phyloP scores from a whole-genome alignment of 2,329 filamentous ascomycete species.

The Ceratocystis diversiconidia region DNA sequence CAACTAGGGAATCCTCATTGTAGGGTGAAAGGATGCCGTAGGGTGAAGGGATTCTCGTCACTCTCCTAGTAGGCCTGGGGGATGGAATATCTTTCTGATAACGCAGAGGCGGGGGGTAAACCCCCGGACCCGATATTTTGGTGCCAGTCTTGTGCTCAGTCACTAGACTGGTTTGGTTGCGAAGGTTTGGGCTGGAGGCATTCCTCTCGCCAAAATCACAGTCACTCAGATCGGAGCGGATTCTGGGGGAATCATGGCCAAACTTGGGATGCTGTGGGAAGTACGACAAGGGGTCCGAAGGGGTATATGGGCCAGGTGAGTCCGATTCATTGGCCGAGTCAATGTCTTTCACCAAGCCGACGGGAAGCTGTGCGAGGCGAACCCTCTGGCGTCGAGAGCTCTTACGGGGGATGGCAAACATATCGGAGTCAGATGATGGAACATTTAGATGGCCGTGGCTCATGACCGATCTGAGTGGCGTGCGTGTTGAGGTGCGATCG shows the following conservation, averaged over 20 bases:
- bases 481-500: background rate
- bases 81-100: background rate
- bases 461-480: conserved; percentile 8
- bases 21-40: conserved; percentile 14
- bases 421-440: background rate
- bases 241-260: background rate
- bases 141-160: background rate
- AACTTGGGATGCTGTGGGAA: conserved; percentile 6
- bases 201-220: conserved; percentile 7
- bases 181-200: background rate
- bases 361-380: background rate
- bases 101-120: conserved; percentile 9
- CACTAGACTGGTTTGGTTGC: background rate
- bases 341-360: conserved; percentile 10
- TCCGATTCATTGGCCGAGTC: conserved; percentile 15
- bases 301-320: conserved; percentile 9
- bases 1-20: conserved; percentile 9
- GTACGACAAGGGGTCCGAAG: conserved; percentile 4
- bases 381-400: conserved; percentile 13
- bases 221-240: conserved; percentile 12
- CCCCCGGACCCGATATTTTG: background rate
- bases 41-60: background rate
- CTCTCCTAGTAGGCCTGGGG: background rate
- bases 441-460: conserved; percentile 12
- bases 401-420: conserved; percentile 15